Base-by-base conservation (phyloP, 2,329 filamentous ascomycete genomes). In the Stagonosporopsis chrysanthemi region DNA sequence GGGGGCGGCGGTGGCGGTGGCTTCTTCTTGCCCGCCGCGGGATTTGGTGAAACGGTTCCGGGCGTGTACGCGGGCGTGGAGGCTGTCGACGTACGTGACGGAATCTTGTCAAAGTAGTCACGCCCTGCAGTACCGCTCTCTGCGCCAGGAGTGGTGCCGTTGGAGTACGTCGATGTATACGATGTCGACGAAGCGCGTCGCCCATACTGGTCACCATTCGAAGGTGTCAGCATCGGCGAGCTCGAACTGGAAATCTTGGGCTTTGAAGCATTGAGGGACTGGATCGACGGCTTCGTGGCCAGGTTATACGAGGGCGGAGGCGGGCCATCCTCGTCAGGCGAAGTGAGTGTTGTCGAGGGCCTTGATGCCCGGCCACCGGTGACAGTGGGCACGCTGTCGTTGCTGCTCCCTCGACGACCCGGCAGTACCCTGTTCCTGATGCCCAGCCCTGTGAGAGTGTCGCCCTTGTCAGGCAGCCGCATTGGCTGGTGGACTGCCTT, bases 1-100 rank as follows among this genome's bases (percentile, higher is more conserved):
- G 84, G 82, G 17, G 85, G 84, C 0, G 90, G 89, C 0, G 91
- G 90, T 0, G 90, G 90, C 0, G 90, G 89, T 1, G 87, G 88
- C 76, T 90, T 90, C 80, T 94, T 94, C 78, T 90, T 90, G 4
- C 75, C 79, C 36, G 73, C 63, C 45, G 63, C 80, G 74, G 69
- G 81, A 77, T 73, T 83, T 71, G 53, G 78, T 56, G 62, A 80
- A 24, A 63, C 9, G 17, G 49, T 71, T 56, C 56, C 73, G 64
- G 63, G 73, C 65, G 61, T 62, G 39, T 52, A 57, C 2, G 48
- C 54, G 22, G 54, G 54, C 4, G 58, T 60, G 5, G 63, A 66
- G 3, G 56, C 62, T 53, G 56, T 72, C 64, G 74, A 75, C 76
- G 71, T 73, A 60, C 72, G 62, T 65, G 75, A 79, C 80, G 77